Evolutionary conservation across 768 basidiomycete species (phyloP).

Genomic region (Lactarius deliciosus): DNA sequence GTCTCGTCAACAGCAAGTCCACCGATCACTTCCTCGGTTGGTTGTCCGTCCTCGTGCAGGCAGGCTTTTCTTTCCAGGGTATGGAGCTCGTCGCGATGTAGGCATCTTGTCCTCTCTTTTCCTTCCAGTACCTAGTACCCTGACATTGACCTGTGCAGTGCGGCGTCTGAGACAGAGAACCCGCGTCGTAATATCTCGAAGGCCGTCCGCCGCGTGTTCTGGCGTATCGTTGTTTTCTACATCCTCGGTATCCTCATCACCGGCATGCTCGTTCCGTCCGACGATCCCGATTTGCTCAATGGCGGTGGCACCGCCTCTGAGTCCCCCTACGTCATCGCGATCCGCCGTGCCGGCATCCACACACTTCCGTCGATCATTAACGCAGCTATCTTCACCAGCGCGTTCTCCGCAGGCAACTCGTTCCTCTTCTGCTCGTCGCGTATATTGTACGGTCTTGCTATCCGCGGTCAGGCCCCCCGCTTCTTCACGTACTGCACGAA

Average conservation of each 20-base stretch:
- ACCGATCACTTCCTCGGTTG: slow-evolving; percentile 46
- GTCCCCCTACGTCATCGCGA: slow-evolving; percentile 85
- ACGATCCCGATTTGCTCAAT: slow-evolving; percentile 53
- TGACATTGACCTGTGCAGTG: slow-evolving; percentile 38
- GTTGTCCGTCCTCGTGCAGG: slow-evolving; percentile 47
- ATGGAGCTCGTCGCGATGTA: slow-evolving; percentile 74
- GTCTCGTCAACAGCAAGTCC: slow-evolving; percentile 35
- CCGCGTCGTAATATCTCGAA: slow-evolving; percentile 78
- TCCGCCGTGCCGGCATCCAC: slow-evolving; percentile 68
- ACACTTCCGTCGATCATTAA: slow-evolving; percentile 70
- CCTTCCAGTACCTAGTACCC: background rate
- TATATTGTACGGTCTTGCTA: slow-evolving; percentile 42
- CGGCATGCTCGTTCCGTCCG: slow-evolving; percentile 76
- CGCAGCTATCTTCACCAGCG: slow-evolving; percentile 65
- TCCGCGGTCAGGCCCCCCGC: slow-evolving; percentile 41
- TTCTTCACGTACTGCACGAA: slow-evolving; percentile 50
- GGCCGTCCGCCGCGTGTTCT: slow-evolving; percentile 75
- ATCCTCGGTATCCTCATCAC: slow-evolving; percentile 70
- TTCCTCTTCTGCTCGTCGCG: slow-evolving; percentile 54
- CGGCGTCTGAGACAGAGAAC: slow-evolving; percentile 74
- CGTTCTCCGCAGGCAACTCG: slow-evolving; percentile 72
- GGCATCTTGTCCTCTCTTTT: slow-evolving; percentile 25
- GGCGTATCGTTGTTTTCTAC: slow-evolving; percentile 79
- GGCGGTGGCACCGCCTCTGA: slow-evolving; percentile 62
- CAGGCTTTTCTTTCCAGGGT: slow-evolving; percentile 75